Conservation (phyloP, 176 grass and related monocot genomes). For the Aegilops speltoides region DNA sequence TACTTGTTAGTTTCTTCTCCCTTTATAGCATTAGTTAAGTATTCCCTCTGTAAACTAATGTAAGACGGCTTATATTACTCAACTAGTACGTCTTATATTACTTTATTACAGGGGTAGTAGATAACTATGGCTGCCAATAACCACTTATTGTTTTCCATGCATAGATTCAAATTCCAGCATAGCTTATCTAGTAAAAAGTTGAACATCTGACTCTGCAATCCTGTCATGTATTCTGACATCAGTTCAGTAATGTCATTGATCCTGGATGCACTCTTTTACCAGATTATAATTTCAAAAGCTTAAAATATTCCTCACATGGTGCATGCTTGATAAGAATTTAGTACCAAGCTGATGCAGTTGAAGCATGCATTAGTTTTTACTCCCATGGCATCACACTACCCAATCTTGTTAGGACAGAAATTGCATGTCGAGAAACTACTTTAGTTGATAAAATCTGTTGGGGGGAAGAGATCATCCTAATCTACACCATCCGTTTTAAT, state of each 20-base stretch:
- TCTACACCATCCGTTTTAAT: background rate
- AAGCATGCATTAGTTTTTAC: background rate
- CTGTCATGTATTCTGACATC: background rate
- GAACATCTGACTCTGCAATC: background rate
- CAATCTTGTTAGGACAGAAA: background rate
- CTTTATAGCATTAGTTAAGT: background rate
- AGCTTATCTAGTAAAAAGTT: background rate
- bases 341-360: background rate
- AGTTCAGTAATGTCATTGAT: background rate
- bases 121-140: background rate
- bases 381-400: background rate
- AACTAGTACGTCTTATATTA: too few species aligned
- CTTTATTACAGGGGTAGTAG: background rate
- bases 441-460: background rate
- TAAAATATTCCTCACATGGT: background rate
- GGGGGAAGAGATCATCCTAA: background rate
- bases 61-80: too few species aligned
- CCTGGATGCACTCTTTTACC: background rate
- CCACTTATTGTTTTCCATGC: background rate
- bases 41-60: too few species aligned
- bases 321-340: background rate
- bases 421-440: background rate
- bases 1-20: background rate
- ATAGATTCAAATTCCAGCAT: background rate
- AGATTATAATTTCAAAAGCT: background rate